These are phyloP conservation scores for Euphorbia corollata DNA, from an alignment of 441 rosid genomes.

Conservation along the genomic window DNA sequence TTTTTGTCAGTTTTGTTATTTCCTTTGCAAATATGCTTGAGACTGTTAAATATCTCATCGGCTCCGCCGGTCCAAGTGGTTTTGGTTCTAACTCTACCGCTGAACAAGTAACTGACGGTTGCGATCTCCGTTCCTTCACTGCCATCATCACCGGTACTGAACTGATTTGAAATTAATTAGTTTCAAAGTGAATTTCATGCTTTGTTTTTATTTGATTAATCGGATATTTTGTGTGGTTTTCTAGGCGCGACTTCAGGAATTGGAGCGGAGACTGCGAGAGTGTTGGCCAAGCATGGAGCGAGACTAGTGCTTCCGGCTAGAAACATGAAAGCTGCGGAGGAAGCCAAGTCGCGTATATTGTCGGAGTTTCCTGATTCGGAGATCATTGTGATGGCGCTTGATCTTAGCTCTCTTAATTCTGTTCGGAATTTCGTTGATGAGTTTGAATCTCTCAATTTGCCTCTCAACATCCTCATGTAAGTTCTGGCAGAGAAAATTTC, in stretches of 20 bases:
- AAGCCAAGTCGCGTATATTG: conserved; percentile 52
- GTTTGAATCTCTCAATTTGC: conserved; percentile 58
- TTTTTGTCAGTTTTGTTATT: background rate
- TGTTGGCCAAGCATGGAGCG: conserved; percentile 65
- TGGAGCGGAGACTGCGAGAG: conserved; percentile 89
- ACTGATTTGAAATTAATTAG: background rate
- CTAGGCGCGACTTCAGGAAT: conserved; percentile 92
- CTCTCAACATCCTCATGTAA: conserved; percentile 88
- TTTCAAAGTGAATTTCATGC: background rate
- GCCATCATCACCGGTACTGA: conserved; percentile 76
- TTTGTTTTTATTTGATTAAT: background rate
- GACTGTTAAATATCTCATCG: conserved; percentile 63
- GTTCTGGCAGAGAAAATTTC: background rate
- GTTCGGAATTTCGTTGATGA: conserved; percentile 55
- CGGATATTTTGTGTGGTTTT: background rate
- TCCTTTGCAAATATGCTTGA: conserved; percentile 36
- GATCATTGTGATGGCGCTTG: conserved; percentile 68
- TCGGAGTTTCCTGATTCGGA: conserved; percentile 61
- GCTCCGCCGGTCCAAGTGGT: conserved; percentile 65
- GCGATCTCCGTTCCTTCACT: conserved; percentile 53
- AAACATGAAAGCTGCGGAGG: conserved; percentile 75
- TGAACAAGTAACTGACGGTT: conserved; percentile 47
- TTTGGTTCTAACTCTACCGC: conserved; percentile 83
- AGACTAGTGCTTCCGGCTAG: conserved; percentile 74
- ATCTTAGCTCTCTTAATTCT: conserved; percentile 75